Evolutionary conservation across 495 filamentous ascomycete species (phyloP).

Genomic region (Elasticomyces elasticus): DNA sequence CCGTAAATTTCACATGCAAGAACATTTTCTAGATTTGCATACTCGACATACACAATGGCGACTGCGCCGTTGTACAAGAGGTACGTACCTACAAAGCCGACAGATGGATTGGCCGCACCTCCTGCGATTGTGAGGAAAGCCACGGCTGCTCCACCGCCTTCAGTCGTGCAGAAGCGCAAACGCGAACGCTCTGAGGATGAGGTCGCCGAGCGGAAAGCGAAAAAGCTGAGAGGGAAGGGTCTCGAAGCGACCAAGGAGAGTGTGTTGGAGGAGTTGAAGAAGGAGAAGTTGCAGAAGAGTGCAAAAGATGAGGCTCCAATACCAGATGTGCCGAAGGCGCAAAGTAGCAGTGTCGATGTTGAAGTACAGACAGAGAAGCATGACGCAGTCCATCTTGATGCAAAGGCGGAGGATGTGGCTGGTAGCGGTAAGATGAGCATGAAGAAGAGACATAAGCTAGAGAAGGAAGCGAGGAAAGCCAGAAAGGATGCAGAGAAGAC

Average conservation of each 20-base stretch:
- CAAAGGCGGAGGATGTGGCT: neutral
- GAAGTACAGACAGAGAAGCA: neutral
- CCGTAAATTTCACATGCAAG: neutral
- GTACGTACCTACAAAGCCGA: conserved; percentile 39
- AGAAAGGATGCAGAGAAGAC: conserved; percentile 11
- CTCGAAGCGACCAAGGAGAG: conserved; percentile 6
- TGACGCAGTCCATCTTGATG: no score
- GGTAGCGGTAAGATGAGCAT: conserved; percentile 7
- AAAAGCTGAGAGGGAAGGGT: conserved; percentile 22
- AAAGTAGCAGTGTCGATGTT: neutral
- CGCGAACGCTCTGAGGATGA: conserved; percentile 15
- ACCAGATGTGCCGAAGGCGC: neutral
- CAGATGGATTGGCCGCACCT: neutral
- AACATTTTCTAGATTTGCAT: neutral
- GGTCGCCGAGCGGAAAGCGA: conserved; percentile 21
- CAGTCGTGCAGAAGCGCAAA: conserved; percentile 13
- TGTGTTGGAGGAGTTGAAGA: neutral
- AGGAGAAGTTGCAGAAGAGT: neutral
- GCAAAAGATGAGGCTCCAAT: neutral
- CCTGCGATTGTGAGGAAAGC: neutral
- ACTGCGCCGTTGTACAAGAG: conserved; percentile 40
- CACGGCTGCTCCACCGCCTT: neutral
- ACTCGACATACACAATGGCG: neutral
- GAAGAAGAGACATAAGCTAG: conserved; percentile 19
- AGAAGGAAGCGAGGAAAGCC: conserved; percentile 19